Evolutionary conservation across 108 stramenopile genomes (phyloP).

Genomic region (Cylindrotheca closterium): DNA sequence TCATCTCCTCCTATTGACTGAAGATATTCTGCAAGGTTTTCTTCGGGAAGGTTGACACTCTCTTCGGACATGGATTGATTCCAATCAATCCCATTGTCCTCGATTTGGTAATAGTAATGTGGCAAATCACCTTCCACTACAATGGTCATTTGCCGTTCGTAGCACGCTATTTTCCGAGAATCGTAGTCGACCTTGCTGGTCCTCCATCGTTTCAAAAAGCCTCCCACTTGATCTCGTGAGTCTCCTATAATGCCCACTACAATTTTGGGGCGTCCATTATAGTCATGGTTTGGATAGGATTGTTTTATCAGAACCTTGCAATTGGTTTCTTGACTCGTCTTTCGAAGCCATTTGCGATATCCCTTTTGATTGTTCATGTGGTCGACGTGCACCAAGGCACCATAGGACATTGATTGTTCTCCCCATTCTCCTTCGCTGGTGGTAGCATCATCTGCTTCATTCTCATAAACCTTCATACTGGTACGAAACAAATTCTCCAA

Average conservation of each 20-base stretch:
- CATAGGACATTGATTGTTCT: conserved; percentile 19
- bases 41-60: background rate
- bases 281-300: conserved; percentile 6
- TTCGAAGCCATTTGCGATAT: conserved; percentile 73
- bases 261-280: conserved; percentile 43
- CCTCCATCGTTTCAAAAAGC: conserved; percentile 75
- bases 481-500: conserved; percentile 67
- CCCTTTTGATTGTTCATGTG: conserved; percentile 77
- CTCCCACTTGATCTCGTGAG: conserved; percentile 14
- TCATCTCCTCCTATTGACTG: background rate
- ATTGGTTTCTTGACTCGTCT: conserved; percentile 30
- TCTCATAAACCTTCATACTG: conserved; percentile 64
- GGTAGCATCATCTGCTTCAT: conserved; percentile 1
- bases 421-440: background rate
- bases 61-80: background rate
- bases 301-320: conserved; percentile 37
- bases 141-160: conserved; percentile 71
- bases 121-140: conserved; percentile 42
- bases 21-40: background rate
- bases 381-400: conserved; percentile 68
- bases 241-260: conserved; percentile 53
- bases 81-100: background rate
- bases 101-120: background rate
- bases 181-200: conserved; percentile 75
- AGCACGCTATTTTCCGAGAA: conserved; percentile 62